These are phyloP conservation scores for Parathielavia hyrcaniae DNA, from an alignment of 495 filamentous ascomycete species.

Conservation along the genomic window DNA sequence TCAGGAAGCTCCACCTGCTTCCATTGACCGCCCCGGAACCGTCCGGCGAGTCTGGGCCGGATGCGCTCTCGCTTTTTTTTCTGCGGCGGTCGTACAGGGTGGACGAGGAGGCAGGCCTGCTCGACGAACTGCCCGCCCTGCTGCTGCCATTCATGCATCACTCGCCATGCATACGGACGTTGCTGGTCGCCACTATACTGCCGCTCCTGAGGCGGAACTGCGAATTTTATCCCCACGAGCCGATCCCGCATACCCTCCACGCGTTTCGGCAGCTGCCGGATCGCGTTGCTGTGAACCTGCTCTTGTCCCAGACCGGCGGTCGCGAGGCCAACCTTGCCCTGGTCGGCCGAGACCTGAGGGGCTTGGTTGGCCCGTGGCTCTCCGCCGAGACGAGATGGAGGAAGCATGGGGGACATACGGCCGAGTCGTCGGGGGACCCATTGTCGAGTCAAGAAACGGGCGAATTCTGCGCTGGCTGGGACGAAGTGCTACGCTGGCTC, in stretches of 20 bases:
- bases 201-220: constrained; percentile 75
- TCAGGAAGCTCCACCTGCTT: constrained; percentile 62
- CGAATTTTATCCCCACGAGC: constrained; percentile 68
- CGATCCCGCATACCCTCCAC: constrained; percentile 50
- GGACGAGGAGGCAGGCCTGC: constrained; percentile 69
- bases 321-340: constrained; percentile 37
- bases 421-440: not conserved
- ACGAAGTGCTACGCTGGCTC: constrained; percentile 77
- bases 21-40: constrained; percentile 50
- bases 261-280: constrained; percentile 58
- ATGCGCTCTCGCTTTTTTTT: constrained; percentile 63
- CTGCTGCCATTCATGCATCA: constrained; percentile 68
- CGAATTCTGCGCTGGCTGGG: constrained; percentile 55
- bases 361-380: constrained; percentile 76
- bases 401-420: constrained; percentile 30
- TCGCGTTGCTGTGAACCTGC: constrained; percentile 55
- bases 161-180: constrained; percentile 58
- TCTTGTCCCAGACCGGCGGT: constrained; percentile 58
- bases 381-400: constrained; percentile 62
- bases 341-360: constrained; percentile 66
- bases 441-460: constrained; percentile 15
- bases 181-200: constrained; percentile 72
- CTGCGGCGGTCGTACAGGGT: constrained; percentile 69
- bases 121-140: constrained; percentile 64
- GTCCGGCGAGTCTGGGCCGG: constrained; percentile 43